A percentile compares a stretch with the other conserved stretches of the same genome.
Evolutionary conservation across 192 early-diverging fungal species (phyloP).

Genomic region (Podila clonocystis): DNA sequence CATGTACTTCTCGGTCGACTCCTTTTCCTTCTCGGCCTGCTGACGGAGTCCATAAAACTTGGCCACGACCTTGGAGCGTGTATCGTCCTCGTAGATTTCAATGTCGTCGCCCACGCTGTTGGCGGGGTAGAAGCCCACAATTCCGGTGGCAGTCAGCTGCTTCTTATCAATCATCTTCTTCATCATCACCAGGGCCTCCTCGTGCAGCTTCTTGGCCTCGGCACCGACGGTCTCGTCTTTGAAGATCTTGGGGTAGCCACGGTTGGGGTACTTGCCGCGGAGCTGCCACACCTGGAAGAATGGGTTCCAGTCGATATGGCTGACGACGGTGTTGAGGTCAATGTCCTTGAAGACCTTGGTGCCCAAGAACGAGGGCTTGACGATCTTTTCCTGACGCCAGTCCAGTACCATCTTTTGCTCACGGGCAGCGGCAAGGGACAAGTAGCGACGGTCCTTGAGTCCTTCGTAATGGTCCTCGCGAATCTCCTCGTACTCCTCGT

Average conservation of each 20-base stretch:
- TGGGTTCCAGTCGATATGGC: conserved; percentile 98
- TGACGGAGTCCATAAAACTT: conserved; percentile 87
- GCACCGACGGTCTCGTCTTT: conserved; percentile 92
- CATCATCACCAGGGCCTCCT: conserved; percentile 87
- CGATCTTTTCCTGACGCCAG: conserved; percentile 76
- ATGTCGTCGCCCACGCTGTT: conserved; percentile 93
- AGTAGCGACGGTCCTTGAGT: conserved; percentile 84
- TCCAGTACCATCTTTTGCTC: conserved; percentile 72
- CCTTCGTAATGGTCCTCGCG: conserved; percentile 94
- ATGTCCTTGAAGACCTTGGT: conserved; percentile 80
- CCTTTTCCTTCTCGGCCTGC: conserved; percentile 66
- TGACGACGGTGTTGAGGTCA: conserved; percentile 77
- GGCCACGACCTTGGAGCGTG: conserved; percentile 67
- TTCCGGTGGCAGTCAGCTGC: conserved; percentile 75
- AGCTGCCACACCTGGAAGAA: conserved; percentile 99
- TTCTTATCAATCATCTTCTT: conserved; percentile 82
- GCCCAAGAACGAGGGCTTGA: conserved; percentile 86
- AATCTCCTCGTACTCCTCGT: conserved; percentile 95
- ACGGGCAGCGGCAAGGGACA: conserved; percentile 77
- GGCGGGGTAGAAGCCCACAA: conserved; percentile 91
- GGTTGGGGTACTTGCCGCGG: conserved; percentile 95
- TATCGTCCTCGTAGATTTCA: conserved; percentile 81
- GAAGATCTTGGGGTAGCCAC: conserved; percentile 97
- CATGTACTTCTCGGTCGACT: conserved; percentile 85
- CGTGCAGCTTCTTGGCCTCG: conserved; percentile 90